These are phyloP conservation scores for Macrolepiota fuliginosa DNA, from an alignment of 768 basidiomycete species.

Conservation along the genomic window DNA sequence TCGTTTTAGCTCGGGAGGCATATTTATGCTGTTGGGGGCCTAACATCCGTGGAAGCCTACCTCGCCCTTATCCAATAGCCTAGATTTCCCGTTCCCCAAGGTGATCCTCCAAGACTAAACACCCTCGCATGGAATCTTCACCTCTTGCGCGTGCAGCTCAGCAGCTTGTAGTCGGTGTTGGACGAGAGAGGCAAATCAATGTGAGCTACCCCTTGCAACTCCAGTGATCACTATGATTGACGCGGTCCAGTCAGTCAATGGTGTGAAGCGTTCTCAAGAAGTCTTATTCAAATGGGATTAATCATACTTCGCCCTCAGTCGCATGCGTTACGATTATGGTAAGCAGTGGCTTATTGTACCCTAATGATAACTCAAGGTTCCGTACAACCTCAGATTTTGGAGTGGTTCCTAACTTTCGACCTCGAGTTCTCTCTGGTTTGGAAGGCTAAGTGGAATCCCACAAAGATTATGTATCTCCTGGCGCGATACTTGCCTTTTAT, in stretches of 20 bases:
- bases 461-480: constrained; percentile 24
- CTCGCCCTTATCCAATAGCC: background rate
- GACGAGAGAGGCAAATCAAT: background rate
- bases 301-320: background rate
- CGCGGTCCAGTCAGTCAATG: background rate
- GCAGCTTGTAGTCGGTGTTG: background rate
- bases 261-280: background rate
- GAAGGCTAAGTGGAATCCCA: constrained; percentile 19
- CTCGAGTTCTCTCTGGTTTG: constrained; percentile 22
- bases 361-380: background rate
- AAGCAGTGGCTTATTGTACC: background rate
- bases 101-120: background rate
- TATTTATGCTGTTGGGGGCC: too few species aligned
- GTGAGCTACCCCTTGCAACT: background rate
- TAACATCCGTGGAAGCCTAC: too few species aligned
- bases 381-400: constrained; percentile 4
- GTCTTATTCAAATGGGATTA: too few species aligned
- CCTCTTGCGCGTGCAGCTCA: background rate
- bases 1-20: too few species aligned
- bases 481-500: constrained; percentile 25
- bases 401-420: constrained; percentile 22
- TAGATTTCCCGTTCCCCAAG: background rate
- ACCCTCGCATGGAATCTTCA: background rate
- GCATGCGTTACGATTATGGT: background rate
- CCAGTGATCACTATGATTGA: too few species aligned